Percentiles rank a stretch among this genome's conserved stretches.
These are phyloP conservation scores for Apiotrichum gracile DNA, from an alignment of 1,284 basidiomycete genomes.

Conservation along the genomic window DNA sequence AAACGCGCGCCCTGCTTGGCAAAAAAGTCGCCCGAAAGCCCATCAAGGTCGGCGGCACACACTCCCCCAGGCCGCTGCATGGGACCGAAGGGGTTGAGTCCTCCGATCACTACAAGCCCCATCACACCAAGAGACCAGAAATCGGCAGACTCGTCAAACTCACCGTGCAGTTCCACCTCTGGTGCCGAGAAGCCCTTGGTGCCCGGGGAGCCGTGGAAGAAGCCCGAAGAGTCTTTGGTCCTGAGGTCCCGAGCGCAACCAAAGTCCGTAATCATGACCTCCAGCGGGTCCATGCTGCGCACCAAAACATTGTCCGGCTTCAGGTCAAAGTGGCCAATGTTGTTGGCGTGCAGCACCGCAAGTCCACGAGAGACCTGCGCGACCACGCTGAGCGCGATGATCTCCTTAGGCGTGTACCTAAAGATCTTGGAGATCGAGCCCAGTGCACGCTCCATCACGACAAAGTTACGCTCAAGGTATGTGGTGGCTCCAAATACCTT, in stretches of 20 bases:
- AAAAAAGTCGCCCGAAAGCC: no score
- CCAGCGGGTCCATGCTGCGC: background rate
- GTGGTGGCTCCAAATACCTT: background rate
- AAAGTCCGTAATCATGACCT: background rate
- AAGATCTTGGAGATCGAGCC: background rate
- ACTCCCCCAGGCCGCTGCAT: no score
- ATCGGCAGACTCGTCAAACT: background rate
- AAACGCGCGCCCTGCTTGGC: no score
- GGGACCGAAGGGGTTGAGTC: background rate
- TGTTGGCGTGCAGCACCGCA: background rate
- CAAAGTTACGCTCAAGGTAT: background rate
- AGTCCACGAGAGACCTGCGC: background rate
- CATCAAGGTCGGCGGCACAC: no score
- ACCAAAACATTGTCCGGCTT: slow-evolving; percentile 1
- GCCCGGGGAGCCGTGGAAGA: background rate
- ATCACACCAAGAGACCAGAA: background rate
- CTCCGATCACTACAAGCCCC: background rate
- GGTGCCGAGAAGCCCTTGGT: background rate
- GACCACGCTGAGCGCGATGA: background rate
- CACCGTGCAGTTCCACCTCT: background rate
- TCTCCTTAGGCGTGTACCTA: background rate
- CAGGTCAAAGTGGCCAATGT: background rate
- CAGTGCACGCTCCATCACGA: background rate
- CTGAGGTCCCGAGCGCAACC: background rate
- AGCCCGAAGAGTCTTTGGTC: background rate